phyloP scores from a whole-genome alignment of 805 yeast genomes.

The Candida succiphila region DNA sequence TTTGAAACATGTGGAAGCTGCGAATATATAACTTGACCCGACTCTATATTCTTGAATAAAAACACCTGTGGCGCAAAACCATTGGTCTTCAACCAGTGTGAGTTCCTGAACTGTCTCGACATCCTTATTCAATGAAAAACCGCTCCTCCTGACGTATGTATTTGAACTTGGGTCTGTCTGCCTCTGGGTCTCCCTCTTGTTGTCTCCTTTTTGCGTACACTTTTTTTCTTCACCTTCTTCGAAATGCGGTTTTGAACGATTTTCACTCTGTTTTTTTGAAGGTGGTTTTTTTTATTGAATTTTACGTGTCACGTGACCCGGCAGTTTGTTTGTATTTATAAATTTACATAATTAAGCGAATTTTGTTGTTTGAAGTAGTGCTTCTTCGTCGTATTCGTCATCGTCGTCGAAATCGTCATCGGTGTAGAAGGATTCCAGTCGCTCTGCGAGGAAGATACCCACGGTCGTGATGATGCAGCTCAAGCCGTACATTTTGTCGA shows the following conservation, averaged over 20 bases:
- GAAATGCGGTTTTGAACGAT: too few relatives aligned
- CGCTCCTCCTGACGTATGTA: not conserved
- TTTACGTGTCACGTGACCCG: too few relatives aligned
- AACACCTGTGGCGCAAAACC: constrained; percentile 77
- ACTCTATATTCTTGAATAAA: constrained; percentile 74
- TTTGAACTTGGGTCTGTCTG: not conserved
- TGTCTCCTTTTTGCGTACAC: too few relatives aligned
- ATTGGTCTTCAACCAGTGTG: constrained; percentile 47
- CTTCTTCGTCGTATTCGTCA: constrained; percentile 21
- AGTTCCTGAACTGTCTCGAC: constrained; percentile 38
- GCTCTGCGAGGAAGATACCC: constrained; percentile 15
- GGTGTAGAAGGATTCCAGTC: constrained; percentile 11
- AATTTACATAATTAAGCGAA: not conserved
- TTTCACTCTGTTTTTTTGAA: too few relatives aligned
- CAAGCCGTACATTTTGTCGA: constrained; percentile 39
- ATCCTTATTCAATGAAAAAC: constrained; percentile 6
- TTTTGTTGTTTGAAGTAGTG: constrained; percentile 2
- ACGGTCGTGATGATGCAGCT: constrained; percentile 27
- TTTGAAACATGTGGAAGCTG: constrained; percentile 60
- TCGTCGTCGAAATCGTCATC: constrained; percentile 13
- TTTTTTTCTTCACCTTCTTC: too few relatives aligned
- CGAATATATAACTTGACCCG: constrained; percentile 84
- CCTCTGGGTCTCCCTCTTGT: too few relatives aligned
- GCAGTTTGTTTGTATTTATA: too few relatives aligned
- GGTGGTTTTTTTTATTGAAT: too few relatives aligned